Percentiles rank a stretch among this genome's conserved stretches.
phyloP scores from a whole-genome alignment of 2,329 filamentous ascomycete genomes.

The Fulvia fulva region DNA sequence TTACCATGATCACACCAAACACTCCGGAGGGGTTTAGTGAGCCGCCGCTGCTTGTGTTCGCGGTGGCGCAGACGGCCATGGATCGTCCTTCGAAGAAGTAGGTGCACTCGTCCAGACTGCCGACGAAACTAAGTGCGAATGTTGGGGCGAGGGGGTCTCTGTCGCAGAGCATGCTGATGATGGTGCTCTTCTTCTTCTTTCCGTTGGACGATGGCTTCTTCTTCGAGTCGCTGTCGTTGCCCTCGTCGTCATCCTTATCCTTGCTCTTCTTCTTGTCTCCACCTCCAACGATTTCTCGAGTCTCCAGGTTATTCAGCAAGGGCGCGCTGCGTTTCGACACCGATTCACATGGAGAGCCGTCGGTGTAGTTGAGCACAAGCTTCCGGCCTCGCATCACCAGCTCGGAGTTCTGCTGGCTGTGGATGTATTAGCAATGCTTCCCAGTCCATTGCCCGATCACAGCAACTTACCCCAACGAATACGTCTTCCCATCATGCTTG shows the following conservation, averaged over 20 bases:
- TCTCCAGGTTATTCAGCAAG: slow-evolving; percentile 22
- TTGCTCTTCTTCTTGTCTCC: slow-evolving; percentile 29
- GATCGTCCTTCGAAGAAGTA: slow-evolving; percentile 95
- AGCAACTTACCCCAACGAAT: slow-evolving; percentile 67
- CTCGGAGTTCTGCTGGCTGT: slow-evolving; percentile 52
- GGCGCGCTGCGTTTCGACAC: slow-evolving; percentile 29
- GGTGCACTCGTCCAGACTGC: slow-evolving; percentile 77
- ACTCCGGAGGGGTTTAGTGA: slow-evolving; percentile 67
- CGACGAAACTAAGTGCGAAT: slow-evolving; percentile 77
- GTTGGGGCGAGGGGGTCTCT: slow-evolving; percentile 66
- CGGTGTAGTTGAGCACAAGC: slow-evolving; percentile 50
- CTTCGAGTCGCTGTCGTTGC: slow-evolving; percentile 23
- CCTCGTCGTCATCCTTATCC: slow-evolving; percentile 35
- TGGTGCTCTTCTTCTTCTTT: slow-evolving; percentile 72
- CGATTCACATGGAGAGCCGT: slow-evolving; percentile 45
- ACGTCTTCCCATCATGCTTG: slow-evolving; percentile 59
- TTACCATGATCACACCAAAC: slow-evolving; percentile 78
- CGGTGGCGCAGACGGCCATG: slow-evolving; percentile 74
- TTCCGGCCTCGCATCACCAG: slow-evolving; percentile 63
- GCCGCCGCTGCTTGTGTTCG: slow-evolving; percentile 51
- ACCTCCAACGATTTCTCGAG: slow-evolving; percentile 40
- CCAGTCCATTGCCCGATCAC: neutral
- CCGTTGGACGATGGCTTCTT: slow-evolving; percentile 49
- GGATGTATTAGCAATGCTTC: slow-evolving; percentile 4
- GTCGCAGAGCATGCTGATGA: slow-evolving; percentile 92